Conservation (phyloP, 805 yeast genomes). For the Deakozyma indianensis region DNA sequence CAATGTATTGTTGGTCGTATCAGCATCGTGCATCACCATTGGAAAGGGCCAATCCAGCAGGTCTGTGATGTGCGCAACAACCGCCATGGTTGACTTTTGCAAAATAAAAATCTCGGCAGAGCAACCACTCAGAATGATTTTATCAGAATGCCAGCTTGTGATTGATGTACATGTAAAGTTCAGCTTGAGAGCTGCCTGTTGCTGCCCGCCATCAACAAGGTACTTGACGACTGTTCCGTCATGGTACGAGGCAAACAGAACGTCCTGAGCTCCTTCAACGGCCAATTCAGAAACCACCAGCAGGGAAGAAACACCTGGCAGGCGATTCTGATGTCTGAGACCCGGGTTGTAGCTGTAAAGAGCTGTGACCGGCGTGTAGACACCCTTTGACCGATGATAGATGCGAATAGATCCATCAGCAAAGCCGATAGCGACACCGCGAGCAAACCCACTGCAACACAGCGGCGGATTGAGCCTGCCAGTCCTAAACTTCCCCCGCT, state of each 20-base stretch:
- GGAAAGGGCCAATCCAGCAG: background rate
- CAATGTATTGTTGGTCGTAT: background rate
- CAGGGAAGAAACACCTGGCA: background rate
- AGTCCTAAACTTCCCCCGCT: background rate
- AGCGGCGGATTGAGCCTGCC: background rate
- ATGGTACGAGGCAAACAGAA: background rate
- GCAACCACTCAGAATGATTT: background rate
- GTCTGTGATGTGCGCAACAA: background rate
- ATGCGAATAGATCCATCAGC: slow-evolving; percentile 1
- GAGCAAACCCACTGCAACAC: background rate
- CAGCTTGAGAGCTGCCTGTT: background rate
- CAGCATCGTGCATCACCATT: background rate
- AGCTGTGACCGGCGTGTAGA: background rate
- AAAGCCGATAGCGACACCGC: background rate
- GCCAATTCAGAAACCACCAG: background rate
- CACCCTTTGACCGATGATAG: background rate
- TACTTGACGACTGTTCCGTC: background rate
- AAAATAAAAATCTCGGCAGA: background rate
- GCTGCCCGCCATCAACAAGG: slow-evolving; percentile 1
- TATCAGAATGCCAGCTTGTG: background rate
- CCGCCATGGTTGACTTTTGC: background rate
- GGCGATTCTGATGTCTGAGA: background rate
- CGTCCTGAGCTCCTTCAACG: background rate
- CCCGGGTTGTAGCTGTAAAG: background rate
- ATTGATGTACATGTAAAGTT: background rate